A percentile compares a stretch with the other conserved stretches of the same genome.
Conservation (phyloP, 805 yeast genomes). For the Brettanomyces nanus region DNA sequence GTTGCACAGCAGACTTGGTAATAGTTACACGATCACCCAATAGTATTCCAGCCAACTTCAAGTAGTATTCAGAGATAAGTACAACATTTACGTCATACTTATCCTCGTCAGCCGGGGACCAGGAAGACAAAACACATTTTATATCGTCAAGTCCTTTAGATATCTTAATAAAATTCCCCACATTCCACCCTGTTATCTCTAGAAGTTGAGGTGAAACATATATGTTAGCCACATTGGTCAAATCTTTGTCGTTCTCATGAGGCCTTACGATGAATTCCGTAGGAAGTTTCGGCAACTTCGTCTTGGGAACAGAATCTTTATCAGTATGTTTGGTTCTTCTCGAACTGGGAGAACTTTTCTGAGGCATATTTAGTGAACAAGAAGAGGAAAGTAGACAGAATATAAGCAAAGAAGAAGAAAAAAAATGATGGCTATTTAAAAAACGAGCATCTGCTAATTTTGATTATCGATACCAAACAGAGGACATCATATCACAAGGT, state of each 20-base stretch:
- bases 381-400: no score
- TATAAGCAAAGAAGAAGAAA: no score
- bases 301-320: slow-evolving; percentile 5
- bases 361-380: slow-evolving; percentile 23
- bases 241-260: background rate
- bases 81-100: slow-evolving; percentile 18
- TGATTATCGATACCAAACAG: no score
- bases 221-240: slow-evolving; percentile 11
- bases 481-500: no score
- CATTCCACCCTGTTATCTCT: slow-evolving; percentile 14
- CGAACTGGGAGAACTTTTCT: slow-evolving; percentile 16
- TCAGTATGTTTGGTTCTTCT: slow-evolving; percentile 10
- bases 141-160: slow-evolving; percentile 18
- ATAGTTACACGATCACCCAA: slow-evolving; percentile 32
- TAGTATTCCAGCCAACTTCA: slow-evolving; percentile 16
- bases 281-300: slow-evolving; percentile 17
- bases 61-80: slow-evolving; percentile 15
- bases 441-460: no score
- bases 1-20: slow-evolving; percentile 38
- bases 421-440: no score
- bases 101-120: slow-evolving; percentile 20
- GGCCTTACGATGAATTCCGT: slow-evolving; percentile 25
- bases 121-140: slow-evolving; percentile 11
- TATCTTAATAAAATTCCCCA: slow-evolving; percentile 21
- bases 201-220: slow-evolving; percentile 19